These are phyloP conservation scores for Lipomyces sp. DNA, from an alignment of 805 yeast genomes.

Conservation along the genomic window DNA sequence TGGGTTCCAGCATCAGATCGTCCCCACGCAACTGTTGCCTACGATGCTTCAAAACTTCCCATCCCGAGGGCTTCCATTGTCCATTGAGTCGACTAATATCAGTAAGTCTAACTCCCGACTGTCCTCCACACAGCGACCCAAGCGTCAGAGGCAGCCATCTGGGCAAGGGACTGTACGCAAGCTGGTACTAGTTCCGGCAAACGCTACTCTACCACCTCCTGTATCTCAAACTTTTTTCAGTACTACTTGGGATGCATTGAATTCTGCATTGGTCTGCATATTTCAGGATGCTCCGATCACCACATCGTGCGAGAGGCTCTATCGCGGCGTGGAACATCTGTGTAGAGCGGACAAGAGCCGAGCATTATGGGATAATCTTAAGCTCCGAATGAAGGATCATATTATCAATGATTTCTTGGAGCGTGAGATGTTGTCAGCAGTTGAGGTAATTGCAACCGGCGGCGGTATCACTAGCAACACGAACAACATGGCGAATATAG, in stretches of 20 bases:
- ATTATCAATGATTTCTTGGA: conserved; percentile 18
- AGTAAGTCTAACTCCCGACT: conserved; percentile 16
- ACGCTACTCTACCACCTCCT: conserved; percentile 9
- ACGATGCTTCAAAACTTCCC: conserved; percentile 36
- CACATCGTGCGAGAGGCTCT: conserved; percentile 42
- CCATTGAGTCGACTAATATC: conserved; percentile 10
- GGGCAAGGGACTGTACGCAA: conserved; percentile 25
- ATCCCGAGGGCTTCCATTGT: conserved; percentile 28
- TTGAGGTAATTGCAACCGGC: conserved; percentile 4
- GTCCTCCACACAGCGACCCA: conserved; percentile 23
- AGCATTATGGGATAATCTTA: conserved; percentile 38
- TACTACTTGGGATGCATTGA: conserved; percentile 24
- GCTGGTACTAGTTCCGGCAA: conserved; percentile 20
- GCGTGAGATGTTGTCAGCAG: conserved; percentile 8
- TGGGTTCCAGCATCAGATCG: background rate
- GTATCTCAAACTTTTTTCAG: conserved; percentile 24
- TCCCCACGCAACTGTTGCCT: background rate
- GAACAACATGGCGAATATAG: conserved; percentile 34
- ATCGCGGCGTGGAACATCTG: conserved; percentile 44
- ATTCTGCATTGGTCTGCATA: conserved; percentile 25
- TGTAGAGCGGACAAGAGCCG: conserved; percentile 40
- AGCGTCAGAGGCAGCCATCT: conserved; percentile 32
- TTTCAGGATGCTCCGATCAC: conserved; percentile 15
- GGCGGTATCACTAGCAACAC: background rate
- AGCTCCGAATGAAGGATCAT: conserved; percentile 26